phyloP scores from a whole-genome alignment of 139 green algal genomes.

The Chlamydomonas asymmetrica region DNA sequence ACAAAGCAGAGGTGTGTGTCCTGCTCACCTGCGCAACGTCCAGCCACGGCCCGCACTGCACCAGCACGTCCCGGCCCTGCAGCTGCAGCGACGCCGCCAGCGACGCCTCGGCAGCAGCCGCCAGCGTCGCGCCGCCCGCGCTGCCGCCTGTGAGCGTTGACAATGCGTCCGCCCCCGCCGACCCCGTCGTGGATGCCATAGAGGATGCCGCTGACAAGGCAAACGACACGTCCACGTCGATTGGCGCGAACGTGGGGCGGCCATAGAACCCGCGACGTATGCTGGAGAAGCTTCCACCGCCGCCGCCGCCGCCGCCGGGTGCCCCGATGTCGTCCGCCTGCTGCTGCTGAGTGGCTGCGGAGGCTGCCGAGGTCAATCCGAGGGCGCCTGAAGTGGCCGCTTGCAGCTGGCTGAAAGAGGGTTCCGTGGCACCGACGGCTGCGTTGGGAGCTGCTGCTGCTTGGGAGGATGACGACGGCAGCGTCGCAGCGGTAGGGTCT shows the following conservation, averaged over 20 bases:
- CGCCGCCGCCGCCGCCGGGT: neutral
- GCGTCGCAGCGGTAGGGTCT: too few relatives aligned
- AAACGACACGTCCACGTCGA: neutral
- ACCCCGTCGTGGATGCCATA: neutral
- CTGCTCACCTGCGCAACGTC: too few relatives aligned
- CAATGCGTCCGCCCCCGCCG: neutral
- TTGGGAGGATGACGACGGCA: too few relatives aligned
- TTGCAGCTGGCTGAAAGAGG: too few relatives aligned
- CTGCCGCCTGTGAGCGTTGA: neutral
- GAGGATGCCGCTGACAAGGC: neutral
- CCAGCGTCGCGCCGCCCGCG: neutral
- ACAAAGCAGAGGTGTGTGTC: too few relatives aligned
- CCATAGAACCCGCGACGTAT: constrained; percentile 18
- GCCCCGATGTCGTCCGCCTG: neutral
- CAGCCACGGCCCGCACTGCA: constrained; percentile 15
- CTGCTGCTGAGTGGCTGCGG: neutral
- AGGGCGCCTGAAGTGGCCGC: neutral
- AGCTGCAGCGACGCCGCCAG: neutral
- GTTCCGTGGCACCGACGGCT: too few relatives aligned
- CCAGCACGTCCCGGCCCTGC: neutral
- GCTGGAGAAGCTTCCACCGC: neutral
- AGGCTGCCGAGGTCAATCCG: neutral
- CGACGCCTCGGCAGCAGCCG: neutral
- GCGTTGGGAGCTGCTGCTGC: too few relatives aligned
- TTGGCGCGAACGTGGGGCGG: too few relatives aligned